These are phyloP conservation scores for Clavispora vitiphila DNA, from an alignment of 805 yeast species.

Conservation along the genomic window DNA sequence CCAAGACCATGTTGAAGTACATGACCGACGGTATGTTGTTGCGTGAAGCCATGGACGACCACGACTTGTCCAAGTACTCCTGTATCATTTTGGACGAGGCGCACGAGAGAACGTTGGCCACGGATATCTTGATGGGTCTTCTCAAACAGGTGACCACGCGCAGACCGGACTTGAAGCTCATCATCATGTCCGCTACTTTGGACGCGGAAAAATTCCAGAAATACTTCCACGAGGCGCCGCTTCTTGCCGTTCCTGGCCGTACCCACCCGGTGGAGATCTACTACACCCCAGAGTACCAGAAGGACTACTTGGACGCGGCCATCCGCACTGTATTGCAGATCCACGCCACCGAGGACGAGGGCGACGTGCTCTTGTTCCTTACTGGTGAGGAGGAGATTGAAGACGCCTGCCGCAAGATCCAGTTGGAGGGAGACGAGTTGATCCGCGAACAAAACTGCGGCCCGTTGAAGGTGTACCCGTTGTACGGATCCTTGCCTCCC, in stretches of 20 bases:
- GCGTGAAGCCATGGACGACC: conserved; percentile 97
- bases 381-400: conserved; percentile 99
- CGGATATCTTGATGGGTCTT: conserved; percentile 95
- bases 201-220: conserved; percentile 94
- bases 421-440: conserved; percentile 84
- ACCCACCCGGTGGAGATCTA: conserved; percentile 96
- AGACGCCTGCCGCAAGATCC: conserved; percentile 87
- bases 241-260: conserved; percentile 96
- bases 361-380: conserved; percentile 79
- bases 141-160: conserved; percentile 74
- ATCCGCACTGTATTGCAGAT: conserved; percentile 93
- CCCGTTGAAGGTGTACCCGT: conserved; percentile 82
- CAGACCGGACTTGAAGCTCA: conserved; percentile 84
- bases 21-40: conserved; percentile 99
- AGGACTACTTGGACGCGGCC: conserved; percentile 92
- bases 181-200: conserved; percentile 95
- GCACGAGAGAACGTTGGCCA: conserved; percentile 94
- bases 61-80: conserved; percentile 69
- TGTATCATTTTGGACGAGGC: conserved; percentile 96
- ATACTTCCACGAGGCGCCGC: conserved; percentile 87
- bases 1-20: conserved; percentile 80
- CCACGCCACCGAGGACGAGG: conserved; percentile 93
- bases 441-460: conserved; percentile 88
- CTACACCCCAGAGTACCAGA: conserved; percentile 94
- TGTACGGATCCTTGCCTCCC: conserved; percentile 96